Conservation (phyloP, 2,329 filamentous ascomycete species). For the Exophiala spinifera region DNA sequence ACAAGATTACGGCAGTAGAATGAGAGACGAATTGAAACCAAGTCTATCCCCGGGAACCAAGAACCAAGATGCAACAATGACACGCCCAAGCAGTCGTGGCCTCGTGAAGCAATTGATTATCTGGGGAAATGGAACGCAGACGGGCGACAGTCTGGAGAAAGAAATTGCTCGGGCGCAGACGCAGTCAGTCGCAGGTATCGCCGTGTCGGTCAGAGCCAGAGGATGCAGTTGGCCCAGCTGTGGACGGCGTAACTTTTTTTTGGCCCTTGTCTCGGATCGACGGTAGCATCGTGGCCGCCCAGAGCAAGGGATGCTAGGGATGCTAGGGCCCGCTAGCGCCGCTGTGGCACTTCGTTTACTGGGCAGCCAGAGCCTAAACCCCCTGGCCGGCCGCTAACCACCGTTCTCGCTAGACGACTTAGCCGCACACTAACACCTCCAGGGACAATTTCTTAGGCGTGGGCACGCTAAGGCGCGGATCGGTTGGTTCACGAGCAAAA, state of each 20-base stretch:
- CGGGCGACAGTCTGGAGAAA: background rate
- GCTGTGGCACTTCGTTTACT: no score
- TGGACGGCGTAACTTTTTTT: background rate
- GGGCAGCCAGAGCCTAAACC: no score
- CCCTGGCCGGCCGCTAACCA: no score
- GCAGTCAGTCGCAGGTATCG: no score
- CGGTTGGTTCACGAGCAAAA: no score
- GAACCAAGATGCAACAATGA: background rate
- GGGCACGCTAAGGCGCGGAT: background rate
- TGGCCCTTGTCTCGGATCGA: background rate
- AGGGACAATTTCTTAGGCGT: background rate
- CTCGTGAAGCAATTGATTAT: background rate
- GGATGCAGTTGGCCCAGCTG: no score
- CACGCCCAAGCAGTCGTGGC: no score
- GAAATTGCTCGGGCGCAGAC: background rate
- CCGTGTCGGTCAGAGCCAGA: no score
- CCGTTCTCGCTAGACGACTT: constrained; percentile 1
- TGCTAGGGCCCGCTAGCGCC: background rate
- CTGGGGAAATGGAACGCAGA: background rate
- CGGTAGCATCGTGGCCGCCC: background rate
- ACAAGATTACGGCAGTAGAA: no score
- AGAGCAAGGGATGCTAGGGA: background rate
- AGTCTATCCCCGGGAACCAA: no score
- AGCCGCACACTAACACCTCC: background rate
- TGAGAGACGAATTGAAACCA: no score